phyloP scores from a whole-genome alignment of 164 flowering plant species.

The Sedum album region DNA sequence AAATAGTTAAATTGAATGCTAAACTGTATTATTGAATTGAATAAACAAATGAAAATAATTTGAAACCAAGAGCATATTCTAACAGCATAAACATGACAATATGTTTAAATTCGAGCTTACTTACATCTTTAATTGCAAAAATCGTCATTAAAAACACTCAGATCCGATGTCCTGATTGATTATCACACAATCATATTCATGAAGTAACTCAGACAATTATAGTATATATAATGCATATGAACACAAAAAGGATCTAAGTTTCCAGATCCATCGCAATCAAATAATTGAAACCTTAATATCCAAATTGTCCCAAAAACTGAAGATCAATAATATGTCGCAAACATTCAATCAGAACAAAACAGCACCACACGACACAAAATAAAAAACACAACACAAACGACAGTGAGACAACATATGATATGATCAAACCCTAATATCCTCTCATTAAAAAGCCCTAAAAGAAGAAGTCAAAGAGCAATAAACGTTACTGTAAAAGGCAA shows the following conservation, averaged over 20 bases:
- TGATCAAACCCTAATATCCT: background rate
- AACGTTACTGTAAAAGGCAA: background rate
- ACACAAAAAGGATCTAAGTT: background rate
- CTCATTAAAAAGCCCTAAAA: background rate
- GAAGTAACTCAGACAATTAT: background rate
- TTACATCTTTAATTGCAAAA: too few relatives aligned
- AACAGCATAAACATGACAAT: too few relatives aligned
- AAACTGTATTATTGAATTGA: too few relatives aligned
- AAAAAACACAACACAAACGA: background rate
- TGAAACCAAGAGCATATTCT: too few relatives aligned
- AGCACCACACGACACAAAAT: background rate
- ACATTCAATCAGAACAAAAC: background rate
- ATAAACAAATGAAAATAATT: too few relatives aligned
- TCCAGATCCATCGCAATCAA: constrained; percentile 1
- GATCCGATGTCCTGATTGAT: too few relatives aligned
- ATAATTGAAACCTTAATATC: background rate
- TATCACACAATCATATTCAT: background rate
- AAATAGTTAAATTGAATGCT: too few relatives aligned
- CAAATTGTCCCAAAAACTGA: background rate
- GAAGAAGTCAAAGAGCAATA: background rate
- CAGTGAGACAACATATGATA: too few relatives aligned
- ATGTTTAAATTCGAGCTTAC: too few relatives aligned
- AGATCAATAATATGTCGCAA: background rate
- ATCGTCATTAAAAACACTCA: too few relatives aligned
- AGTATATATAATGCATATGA: too few relatives aligned